phyloP scores from a whole-genome alignment of 1,284 basidiomycete species.

The Ustilago xerochloae region DNA sequence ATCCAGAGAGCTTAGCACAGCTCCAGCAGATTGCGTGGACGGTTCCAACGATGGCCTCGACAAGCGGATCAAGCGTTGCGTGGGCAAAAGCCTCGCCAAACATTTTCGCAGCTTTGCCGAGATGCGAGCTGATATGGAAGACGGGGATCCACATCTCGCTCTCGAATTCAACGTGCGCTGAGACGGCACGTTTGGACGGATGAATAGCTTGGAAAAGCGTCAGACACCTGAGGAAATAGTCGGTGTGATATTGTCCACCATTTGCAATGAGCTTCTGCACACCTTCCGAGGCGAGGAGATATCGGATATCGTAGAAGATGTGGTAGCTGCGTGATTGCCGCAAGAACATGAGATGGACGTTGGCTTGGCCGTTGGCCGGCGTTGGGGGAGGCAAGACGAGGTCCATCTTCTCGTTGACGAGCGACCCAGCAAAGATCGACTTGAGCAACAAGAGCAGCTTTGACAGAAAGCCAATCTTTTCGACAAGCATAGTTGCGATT shows the following conservation, averaged over 20 bases:
- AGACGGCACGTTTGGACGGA: conserved; percentile 58
- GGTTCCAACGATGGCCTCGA: conserved; percentile 78
- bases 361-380: conserved; percentile 48
- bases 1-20: conserved; percentile 29
- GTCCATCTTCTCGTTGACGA: conserved; percentile 22
- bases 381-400: conserved; percentile 54
- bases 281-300: conserved; percentile 60
- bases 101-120: conserved; percentile 60
- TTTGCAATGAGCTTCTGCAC: conserved; percentile 60
- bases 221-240: conserved; percentile 59
- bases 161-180: conserved; percentile 66
- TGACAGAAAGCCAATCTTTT: conserved; percentile 48
- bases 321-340: conserved; percentile 61
- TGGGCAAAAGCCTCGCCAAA: conserved; percentile 65
- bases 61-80: conserved; percentile 74
- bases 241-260: conserved; percentile 25
- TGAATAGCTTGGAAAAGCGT: conserved; percentile 62
- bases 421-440: conserved; percentile 58
- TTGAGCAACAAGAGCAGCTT: conserved; percentile 60
- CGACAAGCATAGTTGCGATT: conserved; percentile 60
- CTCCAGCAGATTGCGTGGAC: conserved; percentile 74
- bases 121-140: conserved; percentile 64
- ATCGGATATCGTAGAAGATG: conserved; percentile 65
- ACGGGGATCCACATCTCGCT: conserved; percentile 66
- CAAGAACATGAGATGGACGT: conserved; percentile 51